A percentile compares a stretch with the other conserved stretches of the same genome.
Evolutionary conservation across 1,284 basidiomycete genomes (phyloP).

Genomic region (Ganoderma sp.): DNA sequence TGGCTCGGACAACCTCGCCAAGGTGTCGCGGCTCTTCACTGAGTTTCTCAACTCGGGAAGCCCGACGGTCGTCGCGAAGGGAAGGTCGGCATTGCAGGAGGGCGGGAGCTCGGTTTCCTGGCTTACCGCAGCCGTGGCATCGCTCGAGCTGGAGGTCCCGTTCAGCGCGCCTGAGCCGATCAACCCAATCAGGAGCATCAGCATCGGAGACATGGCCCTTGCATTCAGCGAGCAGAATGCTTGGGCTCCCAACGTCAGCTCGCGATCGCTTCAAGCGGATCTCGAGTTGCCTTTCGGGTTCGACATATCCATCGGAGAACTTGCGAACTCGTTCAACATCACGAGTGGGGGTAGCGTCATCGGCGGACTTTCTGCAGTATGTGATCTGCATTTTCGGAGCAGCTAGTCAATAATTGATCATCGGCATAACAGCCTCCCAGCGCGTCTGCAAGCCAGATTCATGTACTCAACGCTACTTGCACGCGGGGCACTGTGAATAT

Average conservation of each 20-base stretch:
- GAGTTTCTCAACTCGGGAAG: constrained; percentile 73
- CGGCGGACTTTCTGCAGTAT: constrained; percentile 57
- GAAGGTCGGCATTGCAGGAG: constrained; percentile 60
- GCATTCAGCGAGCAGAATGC: constrained; percentile 59
- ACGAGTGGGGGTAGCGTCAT: constrained; percentile 56
- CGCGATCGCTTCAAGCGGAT: constrained; percentile 62
- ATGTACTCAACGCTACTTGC: constrained; percentile 56
- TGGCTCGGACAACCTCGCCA: constrained; percentile 52
- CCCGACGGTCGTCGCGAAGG: constrained; percentile 65
- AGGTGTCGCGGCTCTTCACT: constrained; percentile 72
- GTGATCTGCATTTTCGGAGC: constrained; percentile 25
- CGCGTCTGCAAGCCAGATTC: constrained; percentile 61
- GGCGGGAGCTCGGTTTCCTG: constrained; percentile 65
- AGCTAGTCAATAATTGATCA: background rate
- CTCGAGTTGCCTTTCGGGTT: constrained; percentile 79
- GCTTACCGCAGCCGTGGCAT: constrained; percentile 68
- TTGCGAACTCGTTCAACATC: constrained; percentile 72
- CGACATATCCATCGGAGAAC: constrained; percentile 62
- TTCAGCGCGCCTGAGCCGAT: constrained; percentile 63
- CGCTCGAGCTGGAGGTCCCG: constrained; percentile 63
- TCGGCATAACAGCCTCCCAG: constrained; percentile 50
- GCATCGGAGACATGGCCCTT: constrained; percentile 68
- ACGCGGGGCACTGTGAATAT: constrained; percentile 75
- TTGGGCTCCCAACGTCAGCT: constrained; percentile 67
- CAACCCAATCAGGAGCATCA: constrained; percentile 71